Base-by-base conservation (phyloP, 2,329 filamentous ascomycete species). In the Setomelanomma holmii region DNA sequence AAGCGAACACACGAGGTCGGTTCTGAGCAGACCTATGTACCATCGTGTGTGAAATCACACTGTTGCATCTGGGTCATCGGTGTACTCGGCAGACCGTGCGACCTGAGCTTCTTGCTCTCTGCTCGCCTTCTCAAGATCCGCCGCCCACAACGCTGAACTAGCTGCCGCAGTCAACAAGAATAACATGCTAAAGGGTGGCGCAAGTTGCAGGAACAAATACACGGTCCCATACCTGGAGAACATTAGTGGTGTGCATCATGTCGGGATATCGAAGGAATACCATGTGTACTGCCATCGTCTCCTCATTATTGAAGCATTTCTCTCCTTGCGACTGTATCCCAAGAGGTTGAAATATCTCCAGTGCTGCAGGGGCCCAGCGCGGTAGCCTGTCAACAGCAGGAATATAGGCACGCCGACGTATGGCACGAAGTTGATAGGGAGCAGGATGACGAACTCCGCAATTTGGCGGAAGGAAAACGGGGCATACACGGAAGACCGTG, bases 401-500 rank as follows among this genome's bases (percentile, higher is more conserved):
- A 97, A 99, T 56, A 95, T 82, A 0, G 91, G 90, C 0, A 89
- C 89, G 14, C 93, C 93, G 12, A 91, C 84, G 40, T 89, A 85
- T 0, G 93, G 93, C 14, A 98, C 84, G 19, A 99, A 85, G 71
- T 96, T 98, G 53, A 99, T 83, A 1, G 95, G 81, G 20, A 83
- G 66, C 30, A 82, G 67, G 11, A 82, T 55, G 33, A 96, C 79
- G 54, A 97, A 89, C 76, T 97, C 93, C 57, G 90, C 71, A 51
- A 96, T 95, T 74, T 97, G 93, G n/a, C 90, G 85, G 47, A 96
- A 79, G 49, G 90, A 96, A 81, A 96, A 97, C 0, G 93, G 93
- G 7, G 89, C 87, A 75, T 95, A 97, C 16, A 91, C 82, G 0
- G 91, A 90, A 1, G 86, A 81, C 19, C 79, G 85, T 0, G 88